A percentile compares a stretch with the other conserved stretches of the same genome.
Evolutionary conservation across 2,329 filamentous ascomycete species (phyloP).

Genomic region (Coniella vitis): DNA sequence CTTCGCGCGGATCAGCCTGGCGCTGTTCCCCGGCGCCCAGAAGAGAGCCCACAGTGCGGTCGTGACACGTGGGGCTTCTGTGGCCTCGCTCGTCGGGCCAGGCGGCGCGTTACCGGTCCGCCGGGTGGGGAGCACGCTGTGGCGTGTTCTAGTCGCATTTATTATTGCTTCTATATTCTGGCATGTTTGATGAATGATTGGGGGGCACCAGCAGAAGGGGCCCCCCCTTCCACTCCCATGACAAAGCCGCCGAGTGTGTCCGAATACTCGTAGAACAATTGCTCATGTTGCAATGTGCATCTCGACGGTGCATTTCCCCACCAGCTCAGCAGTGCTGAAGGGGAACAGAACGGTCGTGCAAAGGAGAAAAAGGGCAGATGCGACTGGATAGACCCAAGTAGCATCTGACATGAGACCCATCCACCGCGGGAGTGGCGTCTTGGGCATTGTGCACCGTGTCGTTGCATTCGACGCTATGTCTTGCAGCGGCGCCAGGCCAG

Average conservation of each 20-base stretch:
- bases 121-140: neutral
- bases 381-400: no score
- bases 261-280: no score
- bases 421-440: neutral
- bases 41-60: neutral
- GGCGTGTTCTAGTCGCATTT: neutral
- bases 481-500: neutral
- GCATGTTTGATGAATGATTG: no score
- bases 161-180: no score
- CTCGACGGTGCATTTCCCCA: no score
- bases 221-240: no score
- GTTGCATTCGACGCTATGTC: neutral
- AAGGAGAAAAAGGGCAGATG: no score
- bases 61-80: neutral
- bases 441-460: neutral
- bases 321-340: no score
- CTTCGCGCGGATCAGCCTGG: constrained; percentile 1
- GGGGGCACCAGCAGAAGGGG: no score
- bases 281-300: no score
- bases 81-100: neutral
- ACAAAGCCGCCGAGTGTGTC: no score
- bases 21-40: neutral
- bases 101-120: constrained; percentile 1
- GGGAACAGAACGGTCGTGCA: no score
- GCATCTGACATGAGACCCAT: neutral